Evolutionary conservation across 768 basidiomycete species (phyloP), one percentile per base, ranked within the genome.

Genomic region (Cyclocybe aegerita): DNA sequence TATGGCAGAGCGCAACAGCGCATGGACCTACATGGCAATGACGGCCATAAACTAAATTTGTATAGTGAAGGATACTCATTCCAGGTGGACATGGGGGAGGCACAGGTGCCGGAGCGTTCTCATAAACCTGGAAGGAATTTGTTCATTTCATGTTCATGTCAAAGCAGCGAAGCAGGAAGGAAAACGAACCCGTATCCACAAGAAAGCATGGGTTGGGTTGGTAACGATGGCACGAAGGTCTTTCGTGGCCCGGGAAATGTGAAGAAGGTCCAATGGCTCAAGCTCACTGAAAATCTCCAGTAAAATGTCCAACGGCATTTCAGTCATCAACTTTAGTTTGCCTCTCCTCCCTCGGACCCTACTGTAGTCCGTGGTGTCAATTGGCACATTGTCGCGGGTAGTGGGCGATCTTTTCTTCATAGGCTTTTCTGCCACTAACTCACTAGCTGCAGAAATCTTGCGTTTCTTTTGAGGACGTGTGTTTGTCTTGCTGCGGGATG

Each of bases 181-280:
- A 23, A 23, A 23, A 23, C 2, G 23, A 23, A 67, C 69, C 23
- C 47, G 23, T 53, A 65, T 65, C 76, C 76, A 79, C 0, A 73
- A 16, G 36, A 35, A 50, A 9, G 49, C 35, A 0, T 56, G 54
- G 3, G 63, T 54, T 12, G 55, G 56, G 7, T 55, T 52, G 46
- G 70, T 52, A 23, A 78, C 57, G 7, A 75, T 63, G 2, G 47
- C 50, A 12, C 71, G 68, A 37, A 78, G 56, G 0, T 51, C 57
- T 54, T 71, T 70, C 33, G 61, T 69, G 2, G 74, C 65, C 40
- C 71, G 56, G 0, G 72, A 67, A 6, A 78, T 62, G 47, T 64
- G 60, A n/a, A 80, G 60, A 8, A 79, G 58, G 51, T 79, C 75
- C 10, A 60, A 29, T n/a, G 75, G 74, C 29, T 67, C 52, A 7